Conservation (phyloP, 2,329 filamentous ascomycete genomes). For the Hypomyces perniciosus region DNA sequence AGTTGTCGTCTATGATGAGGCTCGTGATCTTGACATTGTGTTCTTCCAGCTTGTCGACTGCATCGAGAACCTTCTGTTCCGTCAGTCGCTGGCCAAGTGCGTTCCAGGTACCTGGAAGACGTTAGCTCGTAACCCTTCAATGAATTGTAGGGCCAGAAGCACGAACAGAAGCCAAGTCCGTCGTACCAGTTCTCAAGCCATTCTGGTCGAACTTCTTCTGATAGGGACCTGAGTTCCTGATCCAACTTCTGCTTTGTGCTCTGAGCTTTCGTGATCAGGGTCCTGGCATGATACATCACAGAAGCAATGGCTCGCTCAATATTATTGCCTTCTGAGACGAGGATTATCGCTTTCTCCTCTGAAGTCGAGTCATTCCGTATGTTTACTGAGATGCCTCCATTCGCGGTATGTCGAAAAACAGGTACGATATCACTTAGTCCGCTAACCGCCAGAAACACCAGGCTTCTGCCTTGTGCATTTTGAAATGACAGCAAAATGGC, state of each 20-base stretch:
- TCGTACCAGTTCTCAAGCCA: conserved; percentile 92
- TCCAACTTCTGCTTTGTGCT: conserved; percentile 36
- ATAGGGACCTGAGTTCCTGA: conserved; percentile 40
- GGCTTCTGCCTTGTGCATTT: conserved; percentile 61
- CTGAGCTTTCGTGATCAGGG: conserved; percentile 36
- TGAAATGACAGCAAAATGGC: conserved; percentile 75
- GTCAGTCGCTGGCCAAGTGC: conserved; percentile 77
- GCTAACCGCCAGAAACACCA: conserved; percentile 74
- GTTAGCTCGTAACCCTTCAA: neutral
- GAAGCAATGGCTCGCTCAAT: conserved; percentile 74
- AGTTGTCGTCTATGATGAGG: conserved; percentile 95
- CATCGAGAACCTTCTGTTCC: conserved; percentile 70
- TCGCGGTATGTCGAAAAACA: conserved; percentile 57
- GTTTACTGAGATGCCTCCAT: conserved; percentile 62
- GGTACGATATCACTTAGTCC: conserved; percentile 66
- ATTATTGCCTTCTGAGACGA: conserved; percentile 64
- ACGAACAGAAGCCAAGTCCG: conserved; percentile 77
- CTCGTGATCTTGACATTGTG: conserved; percentile 73
- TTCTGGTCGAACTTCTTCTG: conserved; percentile 46
- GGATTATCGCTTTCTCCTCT: conserved; percentile 51
- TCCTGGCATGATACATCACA: conserved; percentile 81
- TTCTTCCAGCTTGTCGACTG: conserved; percentile 64
- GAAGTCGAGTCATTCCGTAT: conserved; percentile 63
- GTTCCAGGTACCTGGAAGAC: conserved; percentile 75
- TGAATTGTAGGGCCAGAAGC: neutral